phyloP scores from a whole-genome alignment of 148 eudicot genomes.

The Beta vulgaris region DNA sequence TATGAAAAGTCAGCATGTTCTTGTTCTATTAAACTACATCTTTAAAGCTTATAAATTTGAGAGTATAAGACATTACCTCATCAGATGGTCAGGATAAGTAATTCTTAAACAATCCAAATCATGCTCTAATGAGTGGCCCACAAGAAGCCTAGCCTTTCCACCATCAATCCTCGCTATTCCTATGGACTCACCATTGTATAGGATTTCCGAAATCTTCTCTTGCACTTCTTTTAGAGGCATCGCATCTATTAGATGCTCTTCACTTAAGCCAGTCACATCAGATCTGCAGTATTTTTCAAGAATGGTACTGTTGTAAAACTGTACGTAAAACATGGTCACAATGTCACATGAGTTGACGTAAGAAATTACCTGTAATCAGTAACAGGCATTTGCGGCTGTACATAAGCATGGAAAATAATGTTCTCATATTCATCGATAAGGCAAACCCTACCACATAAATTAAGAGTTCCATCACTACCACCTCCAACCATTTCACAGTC shows the following conservation, averaged over 20 bases:
- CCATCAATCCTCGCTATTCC: slow-evolving; percentile 53
- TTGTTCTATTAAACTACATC: neutral
- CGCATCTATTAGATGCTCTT: slow-evolving; percentile 59
- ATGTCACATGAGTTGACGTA: slow-evolving; percentile 4
- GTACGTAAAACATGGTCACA: neutral
- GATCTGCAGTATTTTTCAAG: slow-evolving; percentile 32
- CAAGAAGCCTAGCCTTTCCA: slow-evolving; percentile 69
- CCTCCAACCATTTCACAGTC: slow-evolving; percentile 93
- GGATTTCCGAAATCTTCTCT: slow-evolving; percentile 46
- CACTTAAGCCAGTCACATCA: slow-evolving; percentile 60
- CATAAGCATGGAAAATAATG: slow-evolving; percentile 64
- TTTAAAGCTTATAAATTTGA: no score
- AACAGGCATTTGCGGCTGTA: slow-evolving; percentile 61
- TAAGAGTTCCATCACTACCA: slow-evolving; percentile 74
- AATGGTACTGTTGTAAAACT: neutral
- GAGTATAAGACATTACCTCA: slow-evolving; percentile 41
- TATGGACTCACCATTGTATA: slow-evolving; percentile 69
- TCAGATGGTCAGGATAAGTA: slow-evolving; percentile 59
- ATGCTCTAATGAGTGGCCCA: slow-evolving; percentile 65
- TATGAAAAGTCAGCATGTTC: neutral
- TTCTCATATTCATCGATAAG: slow-evolving; percentile 70
- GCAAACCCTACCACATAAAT: slow-evolving; percentile 76
- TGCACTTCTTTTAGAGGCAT: slow-evolving; percentile 70
- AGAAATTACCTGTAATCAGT: slow-evolving; percentile 64
- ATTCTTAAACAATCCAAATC: slow-evolving; percentile 62